phyloP scores from a whole-genome alignment of 768 basidiomycete species.

The Xerocomus potaroensis region DNA sequence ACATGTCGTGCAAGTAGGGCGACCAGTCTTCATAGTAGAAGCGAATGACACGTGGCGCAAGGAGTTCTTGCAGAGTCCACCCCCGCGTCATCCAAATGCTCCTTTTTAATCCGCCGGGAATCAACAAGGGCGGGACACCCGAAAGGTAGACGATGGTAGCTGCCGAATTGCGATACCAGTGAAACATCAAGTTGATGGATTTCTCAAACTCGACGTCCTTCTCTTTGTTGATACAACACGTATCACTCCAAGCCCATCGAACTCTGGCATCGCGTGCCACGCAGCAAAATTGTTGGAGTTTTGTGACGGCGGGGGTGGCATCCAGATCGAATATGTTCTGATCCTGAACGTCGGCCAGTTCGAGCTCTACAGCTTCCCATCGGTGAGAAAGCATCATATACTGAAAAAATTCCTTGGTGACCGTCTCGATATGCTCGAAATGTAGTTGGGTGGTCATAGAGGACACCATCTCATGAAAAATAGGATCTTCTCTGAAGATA shows the following conservation, averaged over 20 bases:
- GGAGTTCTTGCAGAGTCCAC: too few relatives aligned
- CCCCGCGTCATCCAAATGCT: slow-evolving; percentile 21
- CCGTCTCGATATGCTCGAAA: slow-evolving; percentile 1
- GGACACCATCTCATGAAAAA: slow-evolving; percentile 15
- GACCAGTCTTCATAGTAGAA: too few relatives aligned
- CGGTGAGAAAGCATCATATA: slow-evolving; percentile 24
- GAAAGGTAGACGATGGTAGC: slow-evolving; percentile 20
- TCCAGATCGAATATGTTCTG: slow-evolving; percentile 11
- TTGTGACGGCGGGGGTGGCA: slow-evolving; percentile 3
- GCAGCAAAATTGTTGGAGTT: slow-evolving; percentile 17
- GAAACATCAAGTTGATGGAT: slow-evolving; percentile 22
- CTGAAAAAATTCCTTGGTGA: slow-evolving; percentile 7
- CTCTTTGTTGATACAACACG: slow-evolving; percentile 22
- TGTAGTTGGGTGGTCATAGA: slow-evolving; percentile 9
- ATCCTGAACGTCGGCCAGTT: slow-evolving; percentile 7
- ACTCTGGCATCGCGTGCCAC: slow-evolving; percentile 6
- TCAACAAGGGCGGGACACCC: slow-evolving; percentile 7
- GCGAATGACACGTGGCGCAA: too few relatives aligned
- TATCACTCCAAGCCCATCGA: slow-evolving; percentile 24
- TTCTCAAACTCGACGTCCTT: slow-evolving; percentile 14
- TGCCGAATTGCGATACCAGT: slow-evolving; percentile 14
- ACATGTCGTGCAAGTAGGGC: too few relatives aligned
- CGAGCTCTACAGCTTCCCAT: slow-evolving; percentile 15
- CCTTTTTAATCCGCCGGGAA: slow-evolving; percentile 6
- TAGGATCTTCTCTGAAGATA: slow-evolving; percentile 10